Evolutionary conservation across 108 stramenopile species (phyloP).

Genomic region (Pseudonitzschia multiseries): DNA sequence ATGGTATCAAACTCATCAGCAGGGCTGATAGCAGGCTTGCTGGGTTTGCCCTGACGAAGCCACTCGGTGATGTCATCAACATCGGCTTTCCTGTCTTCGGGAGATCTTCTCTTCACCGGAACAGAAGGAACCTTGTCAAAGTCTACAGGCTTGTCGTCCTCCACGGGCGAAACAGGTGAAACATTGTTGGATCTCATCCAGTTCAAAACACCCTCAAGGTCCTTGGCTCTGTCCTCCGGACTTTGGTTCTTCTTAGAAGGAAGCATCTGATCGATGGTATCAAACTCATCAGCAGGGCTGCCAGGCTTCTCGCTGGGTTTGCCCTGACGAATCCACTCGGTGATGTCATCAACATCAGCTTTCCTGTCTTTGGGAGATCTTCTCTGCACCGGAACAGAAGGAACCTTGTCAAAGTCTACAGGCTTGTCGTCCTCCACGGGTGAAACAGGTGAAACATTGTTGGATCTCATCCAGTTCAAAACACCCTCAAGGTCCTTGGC

Average conservation of each 20-base stretch:
- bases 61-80: slow-evolving; percentile 20
- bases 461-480: slow-evolving; percentile 41
- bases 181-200: slow-evolving; percentile 18
- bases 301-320: slow-evolving; percentile 25
- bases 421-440: background rate
- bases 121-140: slow-evolving; percentile 15
- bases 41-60: slow-evolving; percentile 16
- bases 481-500: slow-evolving; percentile 24
- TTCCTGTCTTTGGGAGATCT: slow-evolving; percentile 19
- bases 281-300: background rate
- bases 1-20: slow-evolving; percentile 2
- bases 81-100: slow-evolving; percentile 14
- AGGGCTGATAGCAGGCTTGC: slow-evolving; percentile 9
- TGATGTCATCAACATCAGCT: slow-evolving; percentile 25
- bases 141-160: background rate
- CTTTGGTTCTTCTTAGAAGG: slow-evolving; percentile 18
- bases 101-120: slow-evolving; percentile 24
- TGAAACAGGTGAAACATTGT: slow-evolving; percentile 17
- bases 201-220: slow-evolving; percentile 37
- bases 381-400: slow-evolving; percentile 10
- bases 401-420: background rate
- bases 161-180: slow-evolving; percentile 4
- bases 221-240: slow-evolving; percentile 34
- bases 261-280: slow-evolving; percentile 28
- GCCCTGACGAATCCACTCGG: slow-evolving; percentile 33